These are phyloP conservation scores for Cladosporium oxysporum DNA, from an alignment of 2,329 filamentous ascomycete genomes.

Conservation along the genomic window DNA sequence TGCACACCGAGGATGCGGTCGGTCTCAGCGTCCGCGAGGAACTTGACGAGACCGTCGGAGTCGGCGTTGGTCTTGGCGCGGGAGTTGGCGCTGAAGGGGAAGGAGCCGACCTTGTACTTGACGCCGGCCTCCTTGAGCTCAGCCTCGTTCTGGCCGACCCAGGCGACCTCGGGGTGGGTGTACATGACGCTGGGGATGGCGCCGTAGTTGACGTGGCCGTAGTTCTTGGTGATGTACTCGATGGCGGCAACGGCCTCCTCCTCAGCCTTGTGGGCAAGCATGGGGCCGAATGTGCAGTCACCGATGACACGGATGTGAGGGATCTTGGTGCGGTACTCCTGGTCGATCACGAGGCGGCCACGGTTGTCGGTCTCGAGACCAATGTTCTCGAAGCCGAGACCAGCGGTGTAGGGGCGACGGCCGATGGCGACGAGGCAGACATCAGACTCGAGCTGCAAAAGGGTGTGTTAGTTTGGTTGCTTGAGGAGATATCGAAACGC, in stretches of 20 bases:
- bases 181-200: conserved; percentile 99
- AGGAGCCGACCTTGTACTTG: conserved; percentile 89
- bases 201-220: conserved; percentile 98
- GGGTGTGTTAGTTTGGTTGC: conserved; percentile 25
- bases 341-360: conserved; percentile 94
- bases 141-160: conserved; percentile 97
- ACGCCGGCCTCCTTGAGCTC: conserved; percentile 88
- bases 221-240: conserved; percentile 96
- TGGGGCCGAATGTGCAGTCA: conserved; percentile 54
- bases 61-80: conserved; percentile 98
- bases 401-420: conserved; percentile 88
- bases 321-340: conserved; percentile 96
- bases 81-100: conserved; percentile 98
- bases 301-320: conserved; percentile 82
- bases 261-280: conserved; percentile 99
- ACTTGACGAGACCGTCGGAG: conserved; percentile 94
- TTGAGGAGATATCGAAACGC: neutral
- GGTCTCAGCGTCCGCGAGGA: conserved; percentile 93
- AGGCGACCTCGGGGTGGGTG: conserved; percentile 96
- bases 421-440: conserved; percentile 97
- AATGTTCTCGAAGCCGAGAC: conserved; percentile 90
- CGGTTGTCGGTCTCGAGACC: conserved; percentile 89
- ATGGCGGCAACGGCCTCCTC: conserved; percentile 94
- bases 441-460: conserved; percentile 77
- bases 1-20: conserved; percentile 85